Evolutionary conservation across 805 yeast genomes (phyloP), one percentile per base, ranked within the genome.

Genomic region (Starmerella gropengiesseri): DNA sequence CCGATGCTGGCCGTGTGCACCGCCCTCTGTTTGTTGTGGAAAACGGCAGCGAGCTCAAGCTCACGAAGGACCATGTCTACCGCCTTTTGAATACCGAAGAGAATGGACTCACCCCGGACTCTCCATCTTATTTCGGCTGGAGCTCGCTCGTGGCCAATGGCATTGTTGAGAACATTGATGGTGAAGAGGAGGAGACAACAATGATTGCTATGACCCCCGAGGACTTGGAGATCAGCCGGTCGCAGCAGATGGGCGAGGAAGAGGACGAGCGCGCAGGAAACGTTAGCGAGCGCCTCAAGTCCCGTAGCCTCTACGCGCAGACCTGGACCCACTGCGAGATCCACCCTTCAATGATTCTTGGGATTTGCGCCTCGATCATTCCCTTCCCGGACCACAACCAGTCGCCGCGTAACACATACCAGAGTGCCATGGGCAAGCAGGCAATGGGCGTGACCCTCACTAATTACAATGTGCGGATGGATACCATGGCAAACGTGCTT

Each of bases 361-460:
- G 98, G 64, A 95, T 91, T 52, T 95, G 96, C 35, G 99, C 99
- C 5, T 84, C 95, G 22, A 86, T 91, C 61, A 91, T 91, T 72
- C 99, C 99, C 16, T 91, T 91, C 82, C 99, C 99, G 12, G 98
- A 91, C 67, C 99, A 91, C 65, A 91, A 91, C 65, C 98, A 91
- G 70, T 87, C 96, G 47, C 98, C 98, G 47, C 89, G 98, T 78
- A 91, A 91, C 61, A 91, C 98, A 3, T 91, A 91, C 65, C 98
- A 91, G 69, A 87, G 95, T 61, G 98, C 98, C 51, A 91, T 91
- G 98, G 98, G 98, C 77, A 91, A 91, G 66, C 98, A 91, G 68
- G 98, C 98, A 45, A 91, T 91, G 98, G 98, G 98, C 61, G 97
- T 91, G 8, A 89, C 83, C 64, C 72, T 89, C 57, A 91, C 98